Conservation (phyloP, 2,329 filamentous ascomycete species). For the Ophiocordyceps unilateralis region DNA sequence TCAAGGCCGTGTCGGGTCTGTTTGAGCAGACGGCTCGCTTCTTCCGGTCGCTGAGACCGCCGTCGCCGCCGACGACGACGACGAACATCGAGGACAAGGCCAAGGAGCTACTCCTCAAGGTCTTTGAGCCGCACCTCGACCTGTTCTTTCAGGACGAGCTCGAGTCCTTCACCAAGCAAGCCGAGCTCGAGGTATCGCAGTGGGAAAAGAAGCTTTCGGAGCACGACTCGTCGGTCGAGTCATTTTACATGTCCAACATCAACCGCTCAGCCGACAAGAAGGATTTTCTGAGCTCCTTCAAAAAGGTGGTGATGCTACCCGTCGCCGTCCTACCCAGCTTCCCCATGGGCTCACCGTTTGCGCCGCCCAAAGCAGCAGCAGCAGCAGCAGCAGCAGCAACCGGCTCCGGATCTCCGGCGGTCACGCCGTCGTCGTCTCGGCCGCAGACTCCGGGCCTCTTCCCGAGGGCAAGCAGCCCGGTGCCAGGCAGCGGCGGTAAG, state of each 20-base stretch:
- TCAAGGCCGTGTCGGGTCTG: conserved; percentile 72
- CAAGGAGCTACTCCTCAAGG: conserved; percentile 47
- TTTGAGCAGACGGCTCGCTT: conserved; percentile 78
- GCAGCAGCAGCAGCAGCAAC: background rate
- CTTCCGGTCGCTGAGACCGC: conserved; percentile 49
- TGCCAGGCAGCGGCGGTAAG: conserved; percentile 29
- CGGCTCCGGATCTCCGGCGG: no score
- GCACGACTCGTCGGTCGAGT: conserved; percentile 79
- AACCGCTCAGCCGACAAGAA: conserved; percentile 91
- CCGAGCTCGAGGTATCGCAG: conserved; percentile 56
- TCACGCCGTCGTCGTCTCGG: conserved; percentile 11
- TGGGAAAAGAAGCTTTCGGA: conserved; percentile 91
- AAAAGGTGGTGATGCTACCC: conserved; percentile 98
- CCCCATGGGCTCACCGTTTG: conserved; percentile 40
- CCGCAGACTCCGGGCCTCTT: conserved; percentile 16
- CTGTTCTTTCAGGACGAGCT: conserved; percentile 85
- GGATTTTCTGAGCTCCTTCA: conserved; percentile 91
- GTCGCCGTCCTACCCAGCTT: conserved; percentile 74
- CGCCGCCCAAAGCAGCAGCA: conserved; percentile 3
- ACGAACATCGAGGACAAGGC: conserved; percentile 46
- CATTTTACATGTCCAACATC: conserved; percentile 89
- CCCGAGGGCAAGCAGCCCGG: conserved; percentile 34
- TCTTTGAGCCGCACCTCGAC: conserved; percentile 89
- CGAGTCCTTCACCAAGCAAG: conserved; percentile 62
- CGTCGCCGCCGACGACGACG: conserved; percentile 45